phyloP scores from a whole-genome alignment of 805 yeast species.

The Metschnikowia vanudenii region DNA sequence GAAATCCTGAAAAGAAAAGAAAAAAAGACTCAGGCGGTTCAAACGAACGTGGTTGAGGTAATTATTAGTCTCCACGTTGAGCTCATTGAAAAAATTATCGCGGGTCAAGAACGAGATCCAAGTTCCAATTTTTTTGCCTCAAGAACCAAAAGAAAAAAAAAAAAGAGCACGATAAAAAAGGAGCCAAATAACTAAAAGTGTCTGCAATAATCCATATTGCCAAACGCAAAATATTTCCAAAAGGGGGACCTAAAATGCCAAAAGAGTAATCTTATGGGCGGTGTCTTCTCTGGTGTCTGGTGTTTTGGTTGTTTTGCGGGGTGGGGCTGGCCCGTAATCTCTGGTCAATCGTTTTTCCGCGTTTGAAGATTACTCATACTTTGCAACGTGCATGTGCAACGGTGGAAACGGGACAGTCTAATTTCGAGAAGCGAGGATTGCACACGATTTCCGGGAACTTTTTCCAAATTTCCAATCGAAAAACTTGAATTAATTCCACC shows the following conservation, averaged over 20 bases:
- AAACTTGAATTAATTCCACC: too few species aligned
- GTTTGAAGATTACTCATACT: constrained; percentile 10
- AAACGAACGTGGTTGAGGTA: too few species aligned
- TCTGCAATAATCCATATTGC: background rate
- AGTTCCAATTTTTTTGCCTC: too few species aligned
- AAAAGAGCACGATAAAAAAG: too few species aligned
- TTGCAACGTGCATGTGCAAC: background rate
- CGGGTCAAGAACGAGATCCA: too few species aligned
- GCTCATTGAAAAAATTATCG: too few species aligned
- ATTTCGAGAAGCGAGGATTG: background rate
- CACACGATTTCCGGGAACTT: background rate
- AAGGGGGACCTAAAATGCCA: background rate
- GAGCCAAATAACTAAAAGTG: background rate
- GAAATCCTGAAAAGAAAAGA: too few species aligned
- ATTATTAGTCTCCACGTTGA: too few species aligned
- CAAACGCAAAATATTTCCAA: background rate
- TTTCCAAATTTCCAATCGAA: background rate
- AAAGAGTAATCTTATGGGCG: too few species aligned
- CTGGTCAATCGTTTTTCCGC: constrained; percentile 10
- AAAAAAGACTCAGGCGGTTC: too few species aligned
- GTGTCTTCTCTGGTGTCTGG: too few species aligned
- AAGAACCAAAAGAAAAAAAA: too few species aligned
- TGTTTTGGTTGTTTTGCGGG: background rate
- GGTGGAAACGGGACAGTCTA: constrained; percentile 1
- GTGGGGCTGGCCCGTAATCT: constrained; percentile 1